Evolutionary conservation across 352 stramenopile species (phyloP).

Genomic region (Stramenopiles sp.): DNA sequence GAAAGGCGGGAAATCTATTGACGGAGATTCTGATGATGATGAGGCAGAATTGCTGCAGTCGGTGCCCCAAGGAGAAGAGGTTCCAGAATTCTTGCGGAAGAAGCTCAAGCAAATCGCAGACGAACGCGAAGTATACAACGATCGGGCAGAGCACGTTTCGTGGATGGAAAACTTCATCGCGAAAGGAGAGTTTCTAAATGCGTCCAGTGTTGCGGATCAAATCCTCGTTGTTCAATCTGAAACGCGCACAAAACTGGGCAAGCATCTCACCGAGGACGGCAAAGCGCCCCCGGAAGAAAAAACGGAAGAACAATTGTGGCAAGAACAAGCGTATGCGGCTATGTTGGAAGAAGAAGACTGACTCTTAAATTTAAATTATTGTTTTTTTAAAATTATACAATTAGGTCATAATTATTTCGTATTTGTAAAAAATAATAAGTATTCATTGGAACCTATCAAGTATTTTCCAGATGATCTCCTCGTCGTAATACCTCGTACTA

Average conservation of each 20-base stretch:
- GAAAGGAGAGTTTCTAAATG: background rate
- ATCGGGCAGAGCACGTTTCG: background rate
- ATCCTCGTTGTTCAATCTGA: background rate
- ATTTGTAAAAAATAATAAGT: too few species aligned
- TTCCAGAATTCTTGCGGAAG: background rate
- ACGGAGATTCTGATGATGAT: too few species aligned
- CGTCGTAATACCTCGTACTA: too few species aligned
- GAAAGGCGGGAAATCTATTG: background rate
- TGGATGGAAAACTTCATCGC: background rate
- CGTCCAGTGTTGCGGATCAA: background rate
- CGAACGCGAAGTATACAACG: background rate
- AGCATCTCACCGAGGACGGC: background rate
- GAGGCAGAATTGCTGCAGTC: background rate
- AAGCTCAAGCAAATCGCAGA: background rate
- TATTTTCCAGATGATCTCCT: too few species aligned
- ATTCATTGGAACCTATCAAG: too few species aligned
- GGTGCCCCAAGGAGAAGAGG: background rate
- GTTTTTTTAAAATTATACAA: too few species aligned
- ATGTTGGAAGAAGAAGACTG: conserved; percentile 1
- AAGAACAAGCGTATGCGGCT: background rate
- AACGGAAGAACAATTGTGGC: conserved; percentile 2
- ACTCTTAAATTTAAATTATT: too few species aligned
- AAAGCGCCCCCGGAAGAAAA: background rate
- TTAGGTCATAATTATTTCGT: too few species aligned
- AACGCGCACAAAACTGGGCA: background rate